phyloP scores from a whole-genome alignment of 2,329 filamentous ascomycete genomes.

The Fusarium armeniacum region DNA sequence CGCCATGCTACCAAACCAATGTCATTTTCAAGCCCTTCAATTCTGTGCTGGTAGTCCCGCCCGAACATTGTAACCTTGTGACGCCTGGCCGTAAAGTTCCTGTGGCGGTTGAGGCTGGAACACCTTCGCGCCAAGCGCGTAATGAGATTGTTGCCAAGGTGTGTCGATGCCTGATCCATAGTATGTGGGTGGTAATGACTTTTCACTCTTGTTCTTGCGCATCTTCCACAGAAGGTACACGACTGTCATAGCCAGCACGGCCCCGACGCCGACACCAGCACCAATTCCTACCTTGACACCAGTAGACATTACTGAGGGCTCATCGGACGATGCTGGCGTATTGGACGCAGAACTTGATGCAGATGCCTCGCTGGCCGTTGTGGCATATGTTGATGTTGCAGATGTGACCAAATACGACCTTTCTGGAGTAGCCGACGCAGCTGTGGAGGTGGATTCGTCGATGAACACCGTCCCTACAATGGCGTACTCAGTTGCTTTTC shows the following conservation, averaged over 20 bases:
- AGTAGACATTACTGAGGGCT: constrained; percentile 1
- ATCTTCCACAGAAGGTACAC: constrained; percentile 36
- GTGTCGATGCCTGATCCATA: constrained; percentile 1
- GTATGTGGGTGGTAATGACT: constrained; percentile 3
- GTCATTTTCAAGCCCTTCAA: not conserved
- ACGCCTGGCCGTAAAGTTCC: constrained; percentile 26
- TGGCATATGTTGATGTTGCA: constrained; percentile 5
- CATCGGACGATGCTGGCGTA: not conserved
- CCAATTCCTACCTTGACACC: constrained; percentile 35
- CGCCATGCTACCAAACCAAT: not conserved
- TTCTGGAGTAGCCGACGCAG: constrained; percentile 4
- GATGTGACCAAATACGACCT: not conserved
- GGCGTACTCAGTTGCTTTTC: constrained; percentile 30
- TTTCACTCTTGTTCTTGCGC: constrained; percentile 17
- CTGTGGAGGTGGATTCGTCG: constrained; percentile 9
- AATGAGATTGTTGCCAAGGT: constrained; percentile 26
- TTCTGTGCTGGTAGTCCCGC: constrained; percentile 35
- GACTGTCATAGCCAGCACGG: constrained; percentile 4
- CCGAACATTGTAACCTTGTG: constrained; percentile 15
- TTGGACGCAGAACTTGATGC: not conserved
- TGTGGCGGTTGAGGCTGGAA: constrained; percentile 11
- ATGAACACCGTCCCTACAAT: constrained; percentile 38
- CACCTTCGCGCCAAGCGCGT: constrained; percentile 9
- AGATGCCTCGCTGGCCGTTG: constrained; percentile 3
- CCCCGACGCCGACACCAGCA: constrained; percentile 19